phyloP scores from a whole-genome alignment of 2,329 filamentous ascomycete species.

The Nemania sp. region DNA sequence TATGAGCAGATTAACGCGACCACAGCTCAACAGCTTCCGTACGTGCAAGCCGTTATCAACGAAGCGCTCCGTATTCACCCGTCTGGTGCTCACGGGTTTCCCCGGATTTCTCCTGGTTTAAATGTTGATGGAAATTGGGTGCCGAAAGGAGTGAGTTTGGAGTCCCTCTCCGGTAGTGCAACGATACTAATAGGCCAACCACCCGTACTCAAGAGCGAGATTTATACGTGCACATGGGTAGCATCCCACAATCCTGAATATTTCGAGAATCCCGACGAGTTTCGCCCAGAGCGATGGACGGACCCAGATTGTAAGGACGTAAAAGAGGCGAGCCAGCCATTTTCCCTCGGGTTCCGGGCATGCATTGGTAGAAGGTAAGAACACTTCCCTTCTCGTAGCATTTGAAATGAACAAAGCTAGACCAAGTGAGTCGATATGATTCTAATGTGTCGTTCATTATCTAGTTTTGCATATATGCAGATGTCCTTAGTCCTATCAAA shows the following conservation, averaged over 20 bases:
- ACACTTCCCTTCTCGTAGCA: background rate
- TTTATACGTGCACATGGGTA: slow-evolving; percentile 48
- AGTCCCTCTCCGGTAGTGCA: background rate
- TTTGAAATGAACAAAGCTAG: no score
- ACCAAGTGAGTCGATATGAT: background rate
- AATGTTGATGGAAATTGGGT: slow-evolving; percentile 33
- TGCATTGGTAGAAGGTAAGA: slow-evolving; percentile 42
- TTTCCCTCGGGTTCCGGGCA: slow-evolving; percentile 37
- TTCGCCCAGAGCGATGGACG: slow-evolving; percentile 40
- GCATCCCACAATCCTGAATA: slow-evolving; percentile 37
- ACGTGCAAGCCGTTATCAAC: slow-evolving; percentile 38
- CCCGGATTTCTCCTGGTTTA: slow-evolving; percentile 40
- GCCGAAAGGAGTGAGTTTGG: slow-evolving; percentile 29
- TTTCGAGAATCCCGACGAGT: slow-evolving; percentile 32
- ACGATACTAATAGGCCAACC: background rate
- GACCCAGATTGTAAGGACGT: slow-evolving; percentile 31
- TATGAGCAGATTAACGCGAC: slow-evolving; percentile 44
- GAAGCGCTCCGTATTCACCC: slow-evolving; percentile 38
- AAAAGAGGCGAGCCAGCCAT: slow-evolving; percentile 42
- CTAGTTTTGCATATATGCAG: slow-evolving; percentile 38
- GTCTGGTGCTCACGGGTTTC: slow-evolving; percentile 40
- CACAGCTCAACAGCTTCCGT: slow-evolving; percentile 37
- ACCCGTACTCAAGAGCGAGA: slow-evolving; percentile 37
- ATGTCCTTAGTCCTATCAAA: slow-evolving; percentile 29
- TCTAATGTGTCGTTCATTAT: background rate